Evolutionary conservation across 441 rosid species (phyloP), one percentile per base, ranked within the genome.

Genomic region (Euphorbia celastroides): DNA sequence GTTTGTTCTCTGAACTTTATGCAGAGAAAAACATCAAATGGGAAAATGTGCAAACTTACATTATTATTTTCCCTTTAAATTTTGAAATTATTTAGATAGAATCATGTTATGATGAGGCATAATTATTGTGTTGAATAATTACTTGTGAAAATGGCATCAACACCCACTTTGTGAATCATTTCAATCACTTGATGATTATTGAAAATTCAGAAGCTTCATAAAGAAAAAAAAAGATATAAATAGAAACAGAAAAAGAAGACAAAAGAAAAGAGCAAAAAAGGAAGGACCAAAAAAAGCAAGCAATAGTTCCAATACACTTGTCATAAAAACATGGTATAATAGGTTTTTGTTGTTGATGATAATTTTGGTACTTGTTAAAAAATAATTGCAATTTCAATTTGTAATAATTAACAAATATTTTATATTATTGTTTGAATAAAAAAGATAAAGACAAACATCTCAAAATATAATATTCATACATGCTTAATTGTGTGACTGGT

Each of bases 161-260:
- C 17, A 42, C 62, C 67, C 62, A 70, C 56, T 22, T 44, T 2
- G 0, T 30, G 20, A 62, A 44, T 62, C 52, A 63, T 63, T 64
- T 12, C 36, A 31, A 31, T 11, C 62, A 55, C 61, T 44, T 44
- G 59, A 11, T 48, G 57, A 50, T 57, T 25, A 32, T 55, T 46
- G 7, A 46, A 58, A 31, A 48, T 64, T 27, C 26, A 17, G 7
- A 28, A 6, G 30, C 12, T 6, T 44, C 27, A 7, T 26, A 10
- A 14, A 22, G 26, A 7, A 14, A 2, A 27, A 44, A 36, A 41
- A n/a, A 8, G 27, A 11, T 9, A 38, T 38, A 2, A 14, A 44
- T 44, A 44, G n/a, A 44, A 44, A 44, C 2, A 44, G 12, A 38
- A 38, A 38, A 38, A 38, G 11, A 23, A 50, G 10, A 9, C 17